Conservation (phyloP, 78 protist species). For the Cavenderia fasciculata region DNA sequence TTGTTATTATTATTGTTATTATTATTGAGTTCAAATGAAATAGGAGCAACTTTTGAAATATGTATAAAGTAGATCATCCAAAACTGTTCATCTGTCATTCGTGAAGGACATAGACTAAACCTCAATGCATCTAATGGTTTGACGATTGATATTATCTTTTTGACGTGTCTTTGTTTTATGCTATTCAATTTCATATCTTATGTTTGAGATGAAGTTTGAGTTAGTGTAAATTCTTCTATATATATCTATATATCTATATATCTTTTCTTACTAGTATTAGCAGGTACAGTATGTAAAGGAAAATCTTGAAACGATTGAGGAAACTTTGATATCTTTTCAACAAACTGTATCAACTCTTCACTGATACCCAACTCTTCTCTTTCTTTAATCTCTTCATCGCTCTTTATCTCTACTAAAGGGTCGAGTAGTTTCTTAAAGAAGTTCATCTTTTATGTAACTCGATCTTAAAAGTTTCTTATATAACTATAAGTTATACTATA, state of each 20-base stretch:
- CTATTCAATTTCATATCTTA: slow-evolving; percentile 19
- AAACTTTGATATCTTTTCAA: slow-evolving; percentile 50
- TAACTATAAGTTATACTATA: too few relatives aligned
- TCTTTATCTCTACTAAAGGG: not conserved
- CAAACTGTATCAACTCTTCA: slow-evolving; percentile 43
- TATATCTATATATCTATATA: too few relatives aligned
- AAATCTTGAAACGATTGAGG: slow-evolving; percentile 67
- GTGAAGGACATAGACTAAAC: slow-evolving; percentile 29
- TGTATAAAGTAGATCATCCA: slow-evolving; percentile 74
- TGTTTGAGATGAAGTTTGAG: too few relatives aligned
- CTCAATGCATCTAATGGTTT: slow-evolving; percentile 45
- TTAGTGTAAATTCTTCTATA: too few relatives aligned
- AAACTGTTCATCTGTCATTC: slow-evolving; percentile 46
- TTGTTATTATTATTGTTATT: not conserved
- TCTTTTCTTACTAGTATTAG: too few relatives aligned
- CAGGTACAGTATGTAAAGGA: slow-evolving; percentile 66
- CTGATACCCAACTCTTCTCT: slow-evolving; percentile 56
- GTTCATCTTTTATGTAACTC: slow-evolving; percentile 2
- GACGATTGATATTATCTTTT: slow-evolving; percentile 49
- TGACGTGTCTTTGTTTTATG: slow-evolving; percentile 49
- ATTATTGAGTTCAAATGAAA: slow-evolving; percentile 1
- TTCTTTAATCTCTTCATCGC: slow-evolving; percentile 18
- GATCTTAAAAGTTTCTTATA: too few relatives aligned
- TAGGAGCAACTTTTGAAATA: slow-evolving; percentile 17
- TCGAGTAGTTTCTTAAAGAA: slow-evolving; percentile 31